These are phyloP conservation scores for Candida anutae DNA, from an alignment of 1,139 yeast species.

Conservation along the genomic window DNA sequence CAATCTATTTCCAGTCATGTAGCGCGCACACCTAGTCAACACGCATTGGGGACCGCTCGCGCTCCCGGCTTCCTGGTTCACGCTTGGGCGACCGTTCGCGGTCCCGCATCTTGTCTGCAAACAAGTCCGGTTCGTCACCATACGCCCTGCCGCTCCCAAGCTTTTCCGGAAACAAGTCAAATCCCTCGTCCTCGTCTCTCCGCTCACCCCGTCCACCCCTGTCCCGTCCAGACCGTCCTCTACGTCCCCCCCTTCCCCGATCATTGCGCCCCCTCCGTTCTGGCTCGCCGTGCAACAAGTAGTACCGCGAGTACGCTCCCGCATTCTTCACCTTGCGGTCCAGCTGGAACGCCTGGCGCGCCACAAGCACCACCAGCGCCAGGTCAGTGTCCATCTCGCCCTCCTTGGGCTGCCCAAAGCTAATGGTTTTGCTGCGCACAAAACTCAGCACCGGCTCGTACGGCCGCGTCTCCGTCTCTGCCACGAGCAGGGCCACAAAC, in stretches of 20 bases:
- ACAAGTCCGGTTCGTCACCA: conserved; percentile 31
- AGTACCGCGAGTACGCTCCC: conserved; percentile 54
- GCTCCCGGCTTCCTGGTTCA: too few species aligned
- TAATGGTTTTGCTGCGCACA: conserved; percentile 7
- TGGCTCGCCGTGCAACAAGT: conserved; percentile 71
- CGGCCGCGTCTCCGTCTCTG: conserved; percentile 31
- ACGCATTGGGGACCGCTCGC: conserved; percentile 5
- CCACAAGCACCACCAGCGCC: conserved; percentile 29
- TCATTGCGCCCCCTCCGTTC: conserved; percentile 22
- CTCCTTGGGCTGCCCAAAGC: too few species aligned
- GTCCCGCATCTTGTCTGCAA: conserved; percentile 22
- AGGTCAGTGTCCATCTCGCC: conserved; percentile 36
- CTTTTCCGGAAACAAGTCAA: conserved; percentile 10
- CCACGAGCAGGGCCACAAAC: conserved; percentile 18
- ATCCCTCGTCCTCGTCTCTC: conserved; percentile 5
- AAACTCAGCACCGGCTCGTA: conserved; percentile 26
- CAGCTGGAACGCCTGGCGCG: conserved; percentile 45
- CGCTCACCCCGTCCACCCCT: conserved; percentile 7
- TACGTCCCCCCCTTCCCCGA: conserved; percentile 1
- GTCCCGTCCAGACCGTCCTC: conserved; percentile 9
- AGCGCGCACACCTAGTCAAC: conserved; percentile 1
- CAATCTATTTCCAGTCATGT: too few species aligned
- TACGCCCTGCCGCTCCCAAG: conserved; percentile 8
- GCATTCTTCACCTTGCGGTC: conserved; percentile 59
- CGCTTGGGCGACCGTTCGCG: conserved; percentile 13